Conservation (phyloP, 805 yeast species). For the Teunomyces lycoperdinae region DNA sequence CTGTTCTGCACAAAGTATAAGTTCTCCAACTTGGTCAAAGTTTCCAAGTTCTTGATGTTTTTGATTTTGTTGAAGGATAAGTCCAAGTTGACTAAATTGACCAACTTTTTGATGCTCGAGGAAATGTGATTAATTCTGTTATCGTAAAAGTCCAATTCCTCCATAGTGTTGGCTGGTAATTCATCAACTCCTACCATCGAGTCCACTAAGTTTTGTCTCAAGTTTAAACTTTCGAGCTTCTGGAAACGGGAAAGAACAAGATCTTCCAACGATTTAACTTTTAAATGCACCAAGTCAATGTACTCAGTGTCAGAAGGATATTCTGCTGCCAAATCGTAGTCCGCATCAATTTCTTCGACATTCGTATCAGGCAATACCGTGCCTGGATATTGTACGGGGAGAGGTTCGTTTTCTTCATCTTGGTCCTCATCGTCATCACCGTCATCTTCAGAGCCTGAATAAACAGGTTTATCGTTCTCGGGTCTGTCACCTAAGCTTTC, state of each 20-base stretch:
- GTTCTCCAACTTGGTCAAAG: constrained; percentile 58
- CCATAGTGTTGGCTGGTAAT: constrained; percentile 60
- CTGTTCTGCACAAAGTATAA: constrained; percentile 87
- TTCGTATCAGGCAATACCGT: constrained; percentile 42
- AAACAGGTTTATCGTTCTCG: constrained; percentile 6
- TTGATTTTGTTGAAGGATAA: constrained; percentile 87
- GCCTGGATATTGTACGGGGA: constrained; percentile 44
- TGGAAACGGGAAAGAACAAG: constrained; percentile 56
- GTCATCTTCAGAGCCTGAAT: constrained; percentile 22
- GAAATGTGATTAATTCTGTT: constrained; percentile 87
- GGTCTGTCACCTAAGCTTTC: constrained; percentile 7
- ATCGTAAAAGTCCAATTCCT: constrained; percentile 86
- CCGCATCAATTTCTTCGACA: constrained; percentile 62
- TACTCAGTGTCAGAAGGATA: constrained; percentile 55
- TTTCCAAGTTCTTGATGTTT: constrained; percentile 74
- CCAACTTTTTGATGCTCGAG: constrained; percentile 59
- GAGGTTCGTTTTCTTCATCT: constrained; percentile 26
- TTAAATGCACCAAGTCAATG: constrained; percentile 68
- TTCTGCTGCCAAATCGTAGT: constrained; percentile 59
- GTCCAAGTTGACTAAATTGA: constrained; percentile 61
- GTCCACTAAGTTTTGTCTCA: constrained; percentile 81
- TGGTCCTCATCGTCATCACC: constrained; percentile 20
- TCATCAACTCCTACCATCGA: constrained; percentile 56
- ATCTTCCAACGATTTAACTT: constrained; percentile 61
- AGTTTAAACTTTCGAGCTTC: constrained; percentile 57